Base-by-base conservation (phyloP, 306 rosid genomes). In the Quercus ilex region DNA sequence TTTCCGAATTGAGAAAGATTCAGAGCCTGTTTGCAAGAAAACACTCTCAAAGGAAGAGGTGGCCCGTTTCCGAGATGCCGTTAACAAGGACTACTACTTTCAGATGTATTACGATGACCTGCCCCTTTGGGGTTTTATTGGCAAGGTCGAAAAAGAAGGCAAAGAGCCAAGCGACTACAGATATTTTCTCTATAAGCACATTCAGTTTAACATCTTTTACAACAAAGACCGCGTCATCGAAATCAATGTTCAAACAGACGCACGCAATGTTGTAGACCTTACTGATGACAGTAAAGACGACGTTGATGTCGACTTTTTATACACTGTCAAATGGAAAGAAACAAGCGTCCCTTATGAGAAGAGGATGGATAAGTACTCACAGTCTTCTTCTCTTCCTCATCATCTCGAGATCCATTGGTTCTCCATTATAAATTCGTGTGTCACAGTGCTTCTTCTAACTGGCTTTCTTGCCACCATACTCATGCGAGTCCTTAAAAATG, bases 341-440 rank as follows among this genome's bases (percentile, higher is more conserved):
- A 90, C 91, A 19, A 76, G 58, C 78, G 88, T 78, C 5, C 92
- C 97, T 1, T 94, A 90, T 13, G 97, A 91, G 35, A 94, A 94
- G 86, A 77, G 99, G 81, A 94, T 90, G 99, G 95, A 94, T 41
- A 87, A 87, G 86, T 91, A 92, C 63, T 87, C 92, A 1, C 89
- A 81, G 49, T 89, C 97, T 0, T 92, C 93, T 5, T 91, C 97
- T 0, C 79, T 91, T 51, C 93, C 97, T 17, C 98, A 86, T 82
- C 97, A 92, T 82, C 79, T 94, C 86, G 98, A 94, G 83, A 92
- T 92, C 80, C 97, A 92, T 75, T 94, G 97, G 99, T 94, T 92
- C 80, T 92, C 95, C 23, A 92, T 94, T 71, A 91, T 94, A 23
- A 91, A 92, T 68, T 94, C 99, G 1, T 91, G 99, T 15, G 97